Percentiles rank a stretch among this genome's conserved stretches.
phyloP scores from a whole-genome alignment of 805 yeast species.

The Candida nitratophila region DNA sequence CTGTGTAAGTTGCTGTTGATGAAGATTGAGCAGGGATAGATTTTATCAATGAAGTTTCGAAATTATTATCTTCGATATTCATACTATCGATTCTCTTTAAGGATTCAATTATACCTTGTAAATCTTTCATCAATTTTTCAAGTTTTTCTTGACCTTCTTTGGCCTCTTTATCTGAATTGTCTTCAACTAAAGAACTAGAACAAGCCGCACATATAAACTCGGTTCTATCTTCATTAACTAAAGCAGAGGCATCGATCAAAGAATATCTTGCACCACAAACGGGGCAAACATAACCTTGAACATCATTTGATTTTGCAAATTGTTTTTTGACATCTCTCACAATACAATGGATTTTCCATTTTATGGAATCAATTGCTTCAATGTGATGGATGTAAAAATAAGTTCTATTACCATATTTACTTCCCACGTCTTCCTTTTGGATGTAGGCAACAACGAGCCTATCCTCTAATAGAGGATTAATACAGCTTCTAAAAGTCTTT shows the following conservation, averaged over 20 bases:
- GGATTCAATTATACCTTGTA: constrained; percentile 80
- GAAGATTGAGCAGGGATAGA: constrained; percentile 79
- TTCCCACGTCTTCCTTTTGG: constrained; percentile 60
- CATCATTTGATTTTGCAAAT: constrained; percentile 76
- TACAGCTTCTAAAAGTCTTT: constrained; percentile 77
- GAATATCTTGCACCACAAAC: constrained; percentile 75
- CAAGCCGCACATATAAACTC: constrained; percentile 84
- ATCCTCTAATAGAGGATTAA: constrained; percentile 81
- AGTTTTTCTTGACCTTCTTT: constrained; percentile 73
- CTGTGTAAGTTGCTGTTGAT: constrained; percentile 62
- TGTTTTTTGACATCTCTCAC: constrained; percentile 77
- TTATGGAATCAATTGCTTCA: constrained; percentile 90
- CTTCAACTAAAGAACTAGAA: constrained; percentile 71
- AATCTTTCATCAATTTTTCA: constrained; percentile 79
- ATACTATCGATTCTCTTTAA: constrained; percentile 78
- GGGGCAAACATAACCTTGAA: constrained; percentile 92
- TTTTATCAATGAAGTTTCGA: constrained; percentile 74
- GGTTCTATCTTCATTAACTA: constrained; percentile 71
- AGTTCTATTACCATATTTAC: constrained; percentile 72
- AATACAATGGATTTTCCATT: constrained; percentile 90
- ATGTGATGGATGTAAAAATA: constrained; percentile 77
- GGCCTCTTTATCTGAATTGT: constrained; percentile 79
- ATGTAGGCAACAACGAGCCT: constrained; percentile 63
- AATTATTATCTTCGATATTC: constrained; percentile 78
- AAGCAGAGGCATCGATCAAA: constrained; percentile 80